phyloP scores from a whole-genome alignment of 1,139 yeast species.

The Taiozyma sp. region DNA sequence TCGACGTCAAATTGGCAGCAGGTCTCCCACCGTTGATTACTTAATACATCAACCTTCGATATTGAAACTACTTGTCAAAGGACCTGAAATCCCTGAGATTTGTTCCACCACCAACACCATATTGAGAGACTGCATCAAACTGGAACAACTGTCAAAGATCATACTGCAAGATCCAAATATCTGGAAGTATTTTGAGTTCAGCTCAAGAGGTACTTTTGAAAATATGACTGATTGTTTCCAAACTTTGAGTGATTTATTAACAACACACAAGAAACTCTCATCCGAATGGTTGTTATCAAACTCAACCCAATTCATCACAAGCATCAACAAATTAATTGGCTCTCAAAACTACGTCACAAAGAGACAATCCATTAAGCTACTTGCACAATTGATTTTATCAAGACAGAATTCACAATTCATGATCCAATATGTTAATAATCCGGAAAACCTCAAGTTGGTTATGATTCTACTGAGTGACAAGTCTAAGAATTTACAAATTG shows the following conservation, averaged over 20 bases:
- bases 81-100: constrained; percentile 67
- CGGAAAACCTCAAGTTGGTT: constrained; percentile 76
- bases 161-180: constrained; percentile 54
- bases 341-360: constrained; percentile 86
- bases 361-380: constrained; percentile 79
- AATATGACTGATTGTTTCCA: constrained; percentile 87
- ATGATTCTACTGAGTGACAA: constrained; percentile 87
- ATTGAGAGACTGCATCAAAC: constrained; percentile 79
- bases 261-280: constrained; percentile 63
- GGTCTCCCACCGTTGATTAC: constrained; percentile 87
- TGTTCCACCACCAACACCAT: constrained; percentile 77
- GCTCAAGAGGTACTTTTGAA: constrained; percentile 76
- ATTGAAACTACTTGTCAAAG: constrained; percentile 55
- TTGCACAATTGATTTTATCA: constrained; percentile 69
- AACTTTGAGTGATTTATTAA: constrained; percentile 65
- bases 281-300: constrained; percentile 51
- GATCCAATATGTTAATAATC: constrained; percentile 73
- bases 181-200: constrained; percentile 83
- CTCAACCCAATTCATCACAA: constrained; percentile 50
- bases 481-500: constrained; percentile 83
- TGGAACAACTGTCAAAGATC: constrained; percentile 62
- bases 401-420: constrained; percentile 70
- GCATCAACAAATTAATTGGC: constrained; percentile 65
- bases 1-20: constrained; percentile 72
- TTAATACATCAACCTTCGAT: constrained; percentile 61